Base-by-base conservation (phyloP, 1,284 basidiomycete species). In the Stygiomarasmius scandens region DNA sequence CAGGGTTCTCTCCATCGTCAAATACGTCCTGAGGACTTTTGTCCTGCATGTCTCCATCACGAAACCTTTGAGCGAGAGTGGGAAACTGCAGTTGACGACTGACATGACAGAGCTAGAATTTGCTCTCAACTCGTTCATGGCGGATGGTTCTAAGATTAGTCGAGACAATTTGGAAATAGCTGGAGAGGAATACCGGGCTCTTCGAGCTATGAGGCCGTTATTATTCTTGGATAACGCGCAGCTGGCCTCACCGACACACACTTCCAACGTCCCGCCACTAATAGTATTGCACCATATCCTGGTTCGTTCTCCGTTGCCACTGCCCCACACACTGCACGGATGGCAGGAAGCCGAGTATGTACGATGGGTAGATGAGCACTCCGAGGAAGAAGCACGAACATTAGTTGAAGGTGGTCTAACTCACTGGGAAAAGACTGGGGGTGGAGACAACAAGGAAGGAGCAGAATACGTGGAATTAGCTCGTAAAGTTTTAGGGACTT, bases 91-190 rank as follows among this genome's bases (percentile, higher is more conserved):
- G 72, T 79, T 98, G 59, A 93, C 94, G 54, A 91, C 87, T 53
- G 96, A 98, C 70, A 96, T 97, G 93, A 92, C 96, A 0, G 92
- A 95, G 70, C 81, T 98, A 53, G 96, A 98, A 74, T 96, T 98
- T 71, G 87, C 90, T 0, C 71, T 96, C 54, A 89, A 86, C 64
- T 84, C 89, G 1, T 92, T 96, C 68, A 77, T 95, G 67, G 78
- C 77, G 50, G 79, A 88, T 64, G 77, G 81, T 44, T 82, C 83
- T 61, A 77, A 73, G 58, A 85, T 86, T 64, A 82, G 85, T 2
- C 83, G 84, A 1, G 79, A 83, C 12, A 84, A 82, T 63, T 76
- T 94, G 47, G 88, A 91, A 58, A 79, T 74, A 25, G 81, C 93
- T 2, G 92, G 91, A 0, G 87, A 89, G 24, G 92, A 95, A 61